phyloP scores from a whole-genome alignment of 768 basidiomycete genomes.

The Russula dissimulans region DNA sequence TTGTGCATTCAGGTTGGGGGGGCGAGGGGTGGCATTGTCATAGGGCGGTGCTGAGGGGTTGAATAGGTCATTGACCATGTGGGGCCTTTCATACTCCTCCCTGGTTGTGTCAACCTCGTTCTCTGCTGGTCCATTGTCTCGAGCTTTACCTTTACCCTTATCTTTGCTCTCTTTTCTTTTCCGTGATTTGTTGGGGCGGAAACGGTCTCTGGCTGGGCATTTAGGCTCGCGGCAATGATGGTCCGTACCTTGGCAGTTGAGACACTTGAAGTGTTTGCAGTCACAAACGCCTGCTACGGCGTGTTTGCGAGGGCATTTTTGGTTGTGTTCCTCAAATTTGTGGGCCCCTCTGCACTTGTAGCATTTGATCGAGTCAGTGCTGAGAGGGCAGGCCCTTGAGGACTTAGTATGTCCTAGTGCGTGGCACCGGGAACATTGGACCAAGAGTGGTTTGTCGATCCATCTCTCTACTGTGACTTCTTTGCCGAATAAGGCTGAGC shows the following conservation, averaged over 20 bases:
- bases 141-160: not conserved
- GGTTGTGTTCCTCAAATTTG: not conserved
- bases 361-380: not conserved
- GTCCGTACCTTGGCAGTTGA: not conserved
- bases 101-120: no score
- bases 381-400: not conserved
- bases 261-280: not conserved
- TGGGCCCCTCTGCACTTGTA: not conserved
- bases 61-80: no score
- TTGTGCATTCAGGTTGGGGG: not conserved
- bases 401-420: not conserved
- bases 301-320: not conserved
- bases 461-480: not conserved
- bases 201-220: not conserved
- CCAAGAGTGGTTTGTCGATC: not conserved
- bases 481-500: not conserved
- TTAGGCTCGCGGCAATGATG: not conserved
- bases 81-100: no score
- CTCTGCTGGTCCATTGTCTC: no score
- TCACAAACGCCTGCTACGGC: not conserved
- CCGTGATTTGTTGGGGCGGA: not conserved
- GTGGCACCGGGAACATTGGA: not conserved
- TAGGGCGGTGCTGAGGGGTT: no score
- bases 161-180: not conserved
- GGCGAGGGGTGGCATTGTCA: not conserved